A percentile compares a stretch with the other conserved stretches of the same genome.
Evolutionary conservation across 345 rosid genomes (phyloP).

Genomic region (Rhodomyrtus tomentosa): DNA sequence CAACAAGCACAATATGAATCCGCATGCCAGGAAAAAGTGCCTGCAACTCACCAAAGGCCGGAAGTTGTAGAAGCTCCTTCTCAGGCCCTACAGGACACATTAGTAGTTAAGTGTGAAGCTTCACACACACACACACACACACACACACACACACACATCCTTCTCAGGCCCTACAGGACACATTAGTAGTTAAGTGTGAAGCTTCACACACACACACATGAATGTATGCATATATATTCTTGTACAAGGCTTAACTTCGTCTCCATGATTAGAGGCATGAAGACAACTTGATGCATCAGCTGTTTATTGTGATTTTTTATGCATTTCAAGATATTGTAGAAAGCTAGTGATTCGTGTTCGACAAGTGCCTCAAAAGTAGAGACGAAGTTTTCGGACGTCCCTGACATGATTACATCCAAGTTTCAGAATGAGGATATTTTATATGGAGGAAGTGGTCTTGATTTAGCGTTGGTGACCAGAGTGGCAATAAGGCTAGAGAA

Average conservation of each 20-base stretch:
- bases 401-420: background rate
- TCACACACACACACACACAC: background rate
- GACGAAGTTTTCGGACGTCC: background rate
- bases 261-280: background rate
- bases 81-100: slow-evolving; percentile 60
- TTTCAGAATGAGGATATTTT: background rate
- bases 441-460: background rate
- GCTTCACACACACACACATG: background rate
- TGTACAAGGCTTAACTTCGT: background rate
- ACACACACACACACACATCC: slow-evolving; percentile 21
- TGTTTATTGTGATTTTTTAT: background rate
- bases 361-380: background rate
- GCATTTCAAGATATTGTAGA: background rate
- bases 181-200: background rate
- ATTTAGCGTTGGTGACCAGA: background rate
- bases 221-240: too few species aligned
- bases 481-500: background rate
- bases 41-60: slow-evolving; percentile 69
- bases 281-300: background rate
- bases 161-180: slow-evolving; percentile 67
- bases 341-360: background rate
- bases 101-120: background rate
- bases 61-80: slow-evolving; percentile 77
- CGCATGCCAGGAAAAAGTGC: slow-evolving; percentile 66
- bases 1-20: slow-evolving; percentile 51